Evolutionary conservation across 495 filamentous ascomycete species (phyloP).

Genomic region (Trichoderma asperelloides): DNA sequence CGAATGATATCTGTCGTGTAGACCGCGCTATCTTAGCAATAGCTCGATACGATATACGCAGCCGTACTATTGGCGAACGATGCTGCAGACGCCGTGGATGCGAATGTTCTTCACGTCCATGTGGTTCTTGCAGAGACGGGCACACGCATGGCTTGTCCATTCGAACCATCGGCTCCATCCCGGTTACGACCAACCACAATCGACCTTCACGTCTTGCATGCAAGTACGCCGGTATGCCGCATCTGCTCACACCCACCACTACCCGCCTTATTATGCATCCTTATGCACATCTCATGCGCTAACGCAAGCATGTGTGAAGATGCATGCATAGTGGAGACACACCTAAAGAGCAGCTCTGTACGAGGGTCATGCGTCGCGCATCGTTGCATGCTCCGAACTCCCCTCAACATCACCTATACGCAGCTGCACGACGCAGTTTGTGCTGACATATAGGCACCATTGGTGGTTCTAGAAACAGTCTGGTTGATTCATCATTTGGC

Average conservation of each 20-base stretch:
- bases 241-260: constrained; percentile 2
- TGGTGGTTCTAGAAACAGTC: background rate
- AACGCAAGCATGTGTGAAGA: constrained; percentile 7
- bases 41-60: background rate
- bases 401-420: background rate
- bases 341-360: background rate
- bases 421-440: background rate
- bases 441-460: background rate
- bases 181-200: background rate
- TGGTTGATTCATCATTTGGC: background rate
- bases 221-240: background rate
- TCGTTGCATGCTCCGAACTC: background rate
- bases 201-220: background rate
- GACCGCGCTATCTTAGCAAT: background rate
- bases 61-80: background rate
- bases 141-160: background rate
- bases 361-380: constrained; percentile 6
- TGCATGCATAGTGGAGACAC: constrained; percentile 2
- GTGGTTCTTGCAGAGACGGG: background rate
- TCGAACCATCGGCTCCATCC: background rate
- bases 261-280: background rate
- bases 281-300: constrained; percentile 4
- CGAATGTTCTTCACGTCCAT: background rate
- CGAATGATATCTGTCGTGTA: background rate
- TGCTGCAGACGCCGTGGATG: background rate